These are phyloP conservation scores for Sporothrix schenckii DNA, from an alignment of 2,329 filamentous ascomycete species.

Conservation along the genomic window DNA sequence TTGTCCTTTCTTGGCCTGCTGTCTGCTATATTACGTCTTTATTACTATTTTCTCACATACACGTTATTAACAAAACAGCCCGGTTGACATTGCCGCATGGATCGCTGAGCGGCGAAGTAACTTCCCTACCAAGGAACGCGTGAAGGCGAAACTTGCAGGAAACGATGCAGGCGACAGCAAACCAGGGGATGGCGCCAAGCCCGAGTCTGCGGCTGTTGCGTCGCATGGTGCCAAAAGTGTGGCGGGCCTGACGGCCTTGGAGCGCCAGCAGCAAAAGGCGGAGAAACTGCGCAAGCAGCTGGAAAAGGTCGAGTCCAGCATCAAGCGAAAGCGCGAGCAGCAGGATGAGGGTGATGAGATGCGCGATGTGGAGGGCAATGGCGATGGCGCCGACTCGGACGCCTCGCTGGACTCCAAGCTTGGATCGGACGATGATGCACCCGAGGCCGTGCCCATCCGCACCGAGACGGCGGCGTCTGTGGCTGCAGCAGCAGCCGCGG, in stretches of 20 bases:
- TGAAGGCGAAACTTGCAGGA: constrained; percentile 63
- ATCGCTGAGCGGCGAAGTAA: constrained; percentile 77
- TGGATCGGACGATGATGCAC: constrained; percentile 54
- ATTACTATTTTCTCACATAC: neutral
- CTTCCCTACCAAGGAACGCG: constrained; percentile 76
- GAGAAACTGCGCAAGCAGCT: constrained; percentile 66
- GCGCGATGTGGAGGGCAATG: constrained; percentile 50
- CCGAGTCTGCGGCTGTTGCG: neutral
- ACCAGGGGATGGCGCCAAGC: constrained; percentile 52
- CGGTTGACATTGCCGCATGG: constrained; percentile 76
- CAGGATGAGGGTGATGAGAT: constrained; percentile 69
- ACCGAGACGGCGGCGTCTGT: constrained; percentile 39
- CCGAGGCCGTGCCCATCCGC: constrained; percentile 60
- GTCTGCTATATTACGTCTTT: neutral
- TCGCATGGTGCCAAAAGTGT: constrained; percentile 40
- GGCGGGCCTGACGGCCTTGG: constrained; percentile 53
- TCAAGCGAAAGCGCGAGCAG: constrained; percentile 69
- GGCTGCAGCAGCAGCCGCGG: constrained; percentile 23
- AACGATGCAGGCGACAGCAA: constrained; percentile 57
- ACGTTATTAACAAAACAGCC: constrained; percentile 44
- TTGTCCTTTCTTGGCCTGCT: neutral
- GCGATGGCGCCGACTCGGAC: constrained; percentile 40
- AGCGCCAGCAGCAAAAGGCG: constrained; percentile 58
- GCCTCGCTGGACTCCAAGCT: constrained; percentile 30
- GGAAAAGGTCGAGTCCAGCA: constrained; percentile 69